Evolutionary conservation across 768 basidiomycete species (phyloP).

Genomic region (Naematelia encephala): DNA sequence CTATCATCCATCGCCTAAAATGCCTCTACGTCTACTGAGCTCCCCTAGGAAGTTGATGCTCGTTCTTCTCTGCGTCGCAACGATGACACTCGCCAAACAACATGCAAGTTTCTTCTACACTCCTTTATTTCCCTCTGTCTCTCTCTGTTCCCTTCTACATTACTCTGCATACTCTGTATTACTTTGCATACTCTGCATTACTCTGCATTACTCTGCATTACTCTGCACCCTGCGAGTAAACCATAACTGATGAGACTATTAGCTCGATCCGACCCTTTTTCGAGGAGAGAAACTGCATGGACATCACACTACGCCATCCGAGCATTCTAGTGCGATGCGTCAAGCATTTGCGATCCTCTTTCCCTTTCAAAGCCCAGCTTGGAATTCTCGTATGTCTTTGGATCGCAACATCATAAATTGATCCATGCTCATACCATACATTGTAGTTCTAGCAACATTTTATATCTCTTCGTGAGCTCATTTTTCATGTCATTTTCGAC

Average conservation of each 20-base stretch:
- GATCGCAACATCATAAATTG: not conserved
- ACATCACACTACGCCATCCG: not conserved
- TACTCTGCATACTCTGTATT: too few species aligned
- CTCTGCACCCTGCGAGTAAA: too few species aligned
- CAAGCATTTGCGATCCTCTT: slow-evolving; percentile 76
- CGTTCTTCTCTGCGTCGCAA: not conserved
- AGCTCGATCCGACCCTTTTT: too few species aligned
- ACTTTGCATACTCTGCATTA: too few species aligned
- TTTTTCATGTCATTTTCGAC: not conserved
- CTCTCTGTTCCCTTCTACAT: not conserved
- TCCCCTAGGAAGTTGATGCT: too few species aligned
- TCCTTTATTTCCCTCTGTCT: not conserved
- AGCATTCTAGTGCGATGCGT: slow-evolving; percentile 55
- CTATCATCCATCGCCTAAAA: too few species aligned
- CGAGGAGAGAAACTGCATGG: too few species aligned
- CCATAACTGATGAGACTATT: too few species aligned
- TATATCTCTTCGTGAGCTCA: slow-evolving; percentile 85
- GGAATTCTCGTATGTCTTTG: slow-evolving; percentile 64
- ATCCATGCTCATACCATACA: not conserved
- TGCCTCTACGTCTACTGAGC: too few species aligned
- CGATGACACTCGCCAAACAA: not conserved
- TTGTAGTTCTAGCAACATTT: slow-evolving; percentile 76
- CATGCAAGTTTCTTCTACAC: not conserved
- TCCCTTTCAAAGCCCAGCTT: slow-evolving; percentile 77
- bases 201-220: too few species aligned